Conservation (phyloP, 306 rosid species). For the Vigna mungo region DNA sequence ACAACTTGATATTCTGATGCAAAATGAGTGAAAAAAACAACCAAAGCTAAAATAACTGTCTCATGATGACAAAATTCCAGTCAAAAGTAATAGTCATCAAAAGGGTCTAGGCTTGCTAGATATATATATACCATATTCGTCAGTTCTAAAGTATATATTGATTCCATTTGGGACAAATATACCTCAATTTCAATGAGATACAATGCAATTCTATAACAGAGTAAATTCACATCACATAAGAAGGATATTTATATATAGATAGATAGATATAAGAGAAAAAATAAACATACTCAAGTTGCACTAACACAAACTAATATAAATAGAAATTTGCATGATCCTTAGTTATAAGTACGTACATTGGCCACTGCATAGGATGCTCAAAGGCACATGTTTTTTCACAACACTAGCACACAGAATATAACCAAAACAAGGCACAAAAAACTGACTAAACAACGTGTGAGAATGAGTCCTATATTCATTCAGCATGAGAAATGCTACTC, state of each 20-base stretch:
- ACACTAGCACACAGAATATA: conserved; percentile 4
- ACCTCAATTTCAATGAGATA: conserved; percentile 18
- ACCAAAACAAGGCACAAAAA: conserved; percentile 11
- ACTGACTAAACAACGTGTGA: conserved; percentile 29
- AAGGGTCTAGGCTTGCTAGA: too few relatives aligned
- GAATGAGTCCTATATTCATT: conserved; percentile 30
- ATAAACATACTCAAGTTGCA: conserved; percentile 12
- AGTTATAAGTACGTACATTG: conserved; percentile 12
- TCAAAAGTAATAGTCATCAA: not conserved
- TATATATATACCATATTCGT: conserved; percentile 5
- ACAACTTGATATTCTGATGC: not conserved
- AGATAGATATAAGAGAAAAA: not conserved
- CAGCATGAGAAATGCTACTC: conserved; percentile 28
- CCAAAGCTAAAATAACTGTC: not conserved
- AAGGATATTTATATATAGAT: not conserved
- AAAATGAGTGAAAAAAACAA: not conserved
- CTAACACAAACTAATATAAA: conserved; percentile 11
- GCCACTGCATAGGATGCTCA: conserved; percentile 35
- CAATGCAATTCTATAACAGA: conserved; percentile 7
- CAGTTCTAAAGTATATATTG: not conserved
- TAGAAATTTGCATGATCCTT: conserved; percentile 1
- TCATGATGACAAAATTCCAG: not conserved
- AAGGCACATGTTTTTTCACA: conserved; percentile 10
- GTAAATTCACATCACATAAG: not conserved
- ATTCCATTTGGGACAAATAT: conserved; percentile 22